phyloP scores from a whole-genome alignment of 2,329 filamentous ascomycete genomes.

The Botryotinia globosa region DNA sequence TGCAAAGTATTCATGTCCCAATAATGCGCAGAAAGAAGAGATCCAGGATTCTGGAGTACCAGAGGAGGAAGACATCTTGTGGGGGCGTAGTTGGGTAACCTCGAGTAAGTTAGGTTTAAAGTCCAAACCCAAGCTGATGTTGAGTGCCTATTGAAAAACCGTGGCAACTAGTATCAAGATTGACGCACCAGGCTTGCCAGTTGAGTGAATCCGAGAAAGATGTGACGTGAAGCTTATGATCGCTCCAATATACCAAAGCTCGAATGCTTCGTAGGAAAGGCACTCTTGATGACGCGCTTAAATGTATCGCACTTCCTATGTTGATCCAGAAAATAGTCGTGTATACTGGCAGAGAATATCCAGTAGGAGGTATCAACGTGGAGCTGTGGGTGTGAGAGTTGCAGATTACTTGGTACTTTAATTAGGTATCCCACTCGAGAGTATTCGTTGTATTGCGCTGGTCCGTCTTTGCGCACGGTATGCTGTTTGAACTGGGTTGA shows the following conservation, averaged over 20 bases:
- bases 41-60: constrained; percentile 80
- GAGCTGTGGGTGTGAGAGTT: neutral
- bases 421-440: constrained; percentile 1
- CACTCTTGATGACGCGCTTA: neutral
- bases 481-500: constrained; percentile 4
- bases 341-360: neutral
- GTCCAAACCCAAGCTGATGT: constrained; percentile 7
- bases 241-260: neutral
- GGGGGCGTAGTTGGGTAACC: constrained; percentile 6
- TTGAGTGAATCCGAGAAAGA: neutral
- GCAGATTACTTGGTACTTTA: neutral
- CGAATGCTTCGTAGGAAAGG: neutral
- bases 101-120: neutral
- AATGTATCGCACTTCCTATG: neutral
- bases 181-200: neutral
- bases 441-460: constrained; percentile 19
- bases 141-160: neutral
- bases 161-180: neutral
- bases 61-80: constrained; percentile 38
- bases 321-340: constrained; percentile 5
- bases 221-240: neutral
- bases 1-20: constrained; percentile 98
- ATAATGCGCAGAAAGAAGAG: constrained; percentile 89
- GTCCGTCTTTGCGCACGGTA: constrained; percentile 14
- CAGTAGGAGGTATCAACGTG: constrained; percentile 16